phyloP scores from a whole-genome alignment of 805 yeast genomes.

The Yarrowia keelungensis region DNA sequence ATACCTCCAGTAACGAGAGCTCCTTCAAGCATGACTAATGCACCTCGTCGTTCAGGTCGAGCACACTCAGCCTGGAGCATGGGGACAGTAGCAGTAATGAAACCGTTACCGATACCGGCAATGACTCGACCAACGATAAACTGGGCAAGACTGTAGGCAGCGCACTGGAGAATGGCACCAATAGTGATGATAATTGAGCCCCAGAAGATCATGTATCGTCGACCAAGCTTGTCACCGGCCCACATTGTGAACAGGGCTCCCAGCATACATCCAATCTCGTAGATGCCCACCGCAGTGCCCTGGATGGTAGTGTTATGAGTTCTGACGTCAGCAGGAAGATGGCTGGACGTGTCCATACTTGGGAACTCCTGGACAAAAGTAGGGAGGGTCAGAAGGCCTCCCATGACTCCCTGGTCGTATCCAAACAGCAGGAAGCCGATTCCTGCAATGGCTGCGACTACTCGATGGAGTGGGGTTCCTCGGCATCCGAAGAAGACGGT shows the following conservation, averaged over 20 bases:
- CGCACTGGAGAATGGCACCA: conserved; percentile 70
- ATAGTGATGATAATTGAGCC: conserved; percentile 65
- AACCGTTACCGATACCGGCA: conserved; percentile 78
- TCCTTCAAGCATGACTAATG: conserved; percentile 72
- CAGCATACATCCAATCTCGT: conserved; percentile 66
- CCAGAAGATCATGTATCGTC: conserved; percentile 64
- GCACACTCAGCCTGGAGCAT: conserved; percentile 83
- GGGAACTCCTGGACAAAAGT: conserved; percentile 43
- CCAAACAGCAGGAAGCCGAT: conserved; percentile 61
- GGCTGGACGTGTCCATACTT: conserved; percentile 32
- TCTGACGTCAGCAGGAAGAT: conserved; percentile 20
- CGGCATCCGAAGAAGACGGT: conserved; percentile 41
- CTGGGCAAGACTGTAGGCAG: conserved; percentile 61
- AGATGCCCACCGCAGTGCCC: conserved; percentile 41
- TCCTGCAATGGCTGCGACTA: conserved; percentile 43
- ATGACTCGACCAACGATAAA: conserved; percentile 75
- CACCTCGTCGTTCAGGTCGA: conserved; percentile 70
- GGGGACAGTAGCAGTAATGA: conserved; percentile 82
- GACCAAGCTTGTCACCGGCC: conserved; percentile 66
- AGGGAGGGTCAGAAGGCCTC: conserved; percentile 71
- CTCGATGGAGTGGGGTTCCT: conserved; percentile 41
- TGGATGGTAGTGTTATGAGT: conserved; percentile 26
- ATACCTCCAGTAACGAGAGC: conserved; percentile 75
- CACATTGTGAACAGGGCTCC: conserved; percentile 41
- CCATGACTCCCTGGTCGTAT: conserved; percentile 79